phyloP scores from a whole-genome alignment of 139 green algal species.

The Tetraselmis chui region DNA sequence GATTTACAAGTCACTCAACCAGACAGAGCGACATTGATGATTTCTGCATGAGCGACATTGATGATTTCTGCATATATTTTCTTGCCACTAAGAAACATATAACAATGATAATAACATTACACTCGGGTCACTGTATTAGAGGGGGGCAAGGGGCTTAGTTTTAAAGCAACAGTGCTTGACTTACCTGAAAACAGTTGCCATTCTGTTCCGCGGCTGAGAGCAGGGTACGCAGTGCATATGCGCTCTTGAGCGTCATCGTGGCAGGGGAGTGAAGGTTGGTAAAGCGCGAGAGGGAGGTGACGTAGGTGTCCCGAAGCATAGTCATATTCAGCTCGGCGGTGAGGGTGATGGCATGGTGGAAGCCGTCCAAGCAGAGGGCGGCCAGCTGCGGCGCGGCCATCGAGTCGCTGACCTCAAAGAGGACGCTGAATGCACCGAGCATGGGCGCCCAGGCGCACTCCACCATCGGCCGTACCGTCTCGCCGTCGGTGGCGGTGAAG shows the following conservation, averaged over 20 bases:
- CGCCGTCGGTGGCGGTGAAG: slow-evolving; percentile 59
- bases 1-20: too few species aligned
- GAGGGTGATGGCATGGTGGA: slow-evolving; percentile 50
- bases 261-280: slow-evolving; percentile 59
- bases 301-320: slow-evolving; percentile 81
- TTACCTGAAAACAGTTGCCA: not conserved
- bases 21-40: too few species aligned
- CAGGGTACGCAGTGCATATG: slow-evolving; percentile 52
- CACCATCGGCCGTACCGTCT: slow-evolving; percentile 83
- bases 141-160: slow-evolving; percentile 4
- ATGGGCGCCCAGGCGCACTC: slow-evolving; percentile 89
- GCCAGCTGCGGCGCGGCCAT: slow-evolving; percentile 15
- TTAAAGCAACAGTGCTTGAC: too few species aligned
- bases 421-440: slow-evolving; percentile 79
- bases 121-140: too few species aligned
- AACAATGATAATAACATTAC: too few species aligned
- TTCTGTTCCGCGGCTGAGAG: not conserved
- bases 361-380: slow-evolving; percentile 63
- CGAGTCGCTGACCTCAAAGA: slow-evolving; percentile 61
- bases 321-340: slow-evolving; percentile 70
- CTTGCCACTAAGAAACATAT: too few species aligned
- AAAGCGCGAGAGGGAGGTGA: slow-evolving; percentile 46
- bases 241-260: slow-evolving; percentile 81
- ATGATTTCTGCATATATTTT: too few species aligned
- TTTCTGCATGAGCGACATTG: too few species aligned